phyloP scores from a whole-genome alignment of 192 early-diverging fungal genomes.

The Funneliformis mosseae region DNA sequence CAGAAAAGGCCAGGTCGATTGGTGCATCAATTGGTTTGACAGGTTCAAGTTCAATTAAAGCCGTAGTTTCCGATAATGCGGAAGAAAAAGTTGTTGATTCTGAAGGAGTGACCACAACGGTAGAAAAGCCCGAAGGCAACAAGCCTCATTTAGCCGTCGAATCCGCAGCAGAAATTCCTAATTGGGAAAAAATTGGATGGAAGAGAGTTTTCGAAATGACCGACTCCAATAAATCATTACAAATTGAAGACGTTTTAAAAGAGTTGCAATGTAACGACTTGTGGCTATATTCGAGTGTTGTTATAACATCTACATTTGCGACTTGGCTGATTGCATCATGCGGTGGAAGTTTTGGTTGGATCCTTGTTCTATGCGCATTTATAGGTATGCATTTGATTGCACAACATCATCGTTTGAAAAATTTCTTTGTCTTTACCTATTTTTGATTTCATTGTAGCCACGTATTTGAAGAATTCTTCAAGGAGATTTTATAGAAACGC shows the following conservation, averaged over 20 bases:
- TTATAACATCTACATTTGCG: slow-evolving; percentile 13
- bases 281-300: slow-evolving; percentile 23
- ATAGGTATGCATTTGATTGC: neutral
- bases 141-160: neutral
- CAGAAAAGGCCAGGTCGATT: slow-evolving; percentile 3
- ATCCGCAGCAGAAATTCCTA: slow-evolving; percentile 11
- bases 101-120: neutral
- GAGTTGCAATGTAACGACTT: slow-evolving; percentile 28
- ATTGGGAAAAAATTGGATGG: slow-evolving; percentile 21
- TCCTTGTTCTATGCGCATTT: slow-evolving; percentile 19
- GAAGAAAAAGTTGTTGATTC: neutral
- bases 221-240: neutral
- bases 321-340: slow-evolving; percentile 22
- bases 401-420: neutral
- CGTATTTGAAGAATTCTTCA: slow-evolving; percentile 76
- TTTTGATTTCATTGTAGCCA: too few relatives aligned
- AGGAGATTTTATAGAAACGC: slow-evolving; percentile 67
- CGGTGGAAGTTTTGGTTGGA: slow-evolving; percentile 25
- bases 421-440: neutral
- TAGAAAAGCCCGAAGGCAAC: neutral
- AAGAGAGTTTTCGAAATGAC: neutral
- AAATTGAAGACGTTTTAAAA: slow-evolving; percentile 15
- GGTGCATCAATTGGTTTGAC: neutral
- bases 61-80: neutral
- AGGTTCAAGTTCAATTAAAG: neutral